phyloP scores from a whole-genome alignment of 2,329 filamentous ascomycete species.

The Apiospora marii region DNA sequence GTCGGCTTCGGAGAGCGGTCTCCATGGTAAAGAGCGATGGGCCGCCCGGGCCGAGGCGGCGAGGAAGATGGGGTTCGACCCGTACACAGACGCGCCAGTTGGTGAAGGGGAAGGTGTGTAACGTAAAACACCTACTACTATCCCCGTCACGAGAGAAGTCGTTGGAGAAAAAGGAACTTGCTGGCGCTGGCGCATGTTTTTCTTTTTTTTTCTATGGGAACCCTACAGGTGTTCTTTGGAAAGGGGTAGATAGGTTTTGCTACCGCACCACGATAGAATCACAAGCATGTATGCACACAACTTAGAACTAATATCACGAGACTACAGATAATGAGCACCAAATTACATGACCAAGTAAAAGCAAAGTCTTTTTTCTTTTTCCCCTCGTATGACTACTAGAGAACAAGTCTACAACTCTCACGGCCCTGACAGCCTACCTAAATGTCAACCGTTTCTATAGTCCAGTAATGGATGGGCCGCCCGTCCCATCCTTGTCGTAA shows the following conservation, averaged over 20 bases:
- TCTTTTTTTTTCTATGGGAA: neutral
- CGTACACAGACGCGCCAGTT: slow-evolving; percentile 53
- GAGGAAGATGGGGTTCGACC: slow-evolving; percentile 62
- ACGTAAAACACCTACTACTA: neutral
- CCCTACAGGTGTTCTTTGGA: neutral
- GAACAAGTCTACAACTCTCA: neutral
- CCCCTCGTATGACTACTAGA: neutral
- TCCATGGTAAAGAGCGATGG: slow-evolving; percentile 55
- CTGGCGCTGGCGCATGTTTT: neutral
- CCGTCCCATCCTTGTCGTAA: neutral
- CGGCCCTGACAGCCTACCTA: neutral
- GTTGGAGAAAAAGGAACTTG: neutral
- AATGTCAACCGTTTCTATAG: neutral
- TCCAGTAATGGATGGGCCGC: neutral
- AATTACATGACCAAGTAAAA: neutral
- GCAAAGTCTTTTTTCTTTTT: neutral
- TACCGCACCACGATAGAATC: neutral
- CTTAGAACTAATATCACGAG: slow-evolving; percentile 7
- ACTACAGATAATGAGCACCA: neutral
- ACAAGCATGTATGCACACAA: neutral
- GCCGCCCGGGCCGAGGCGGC: slow-evolving; percentile 55
- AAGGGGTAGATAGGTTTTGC: neutral
- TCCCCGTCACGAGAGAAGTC: neutral
- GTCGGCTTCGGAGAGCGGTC: slow-evolving; percentile 58
- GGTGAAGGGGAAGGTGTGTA: slow-evolving; percentile 23